Evolutionary conservation across 257 asterid species (phyloP), one percentile per base, ranked within the genome.

Genomic region (Linaria vulgaris): DNA sequence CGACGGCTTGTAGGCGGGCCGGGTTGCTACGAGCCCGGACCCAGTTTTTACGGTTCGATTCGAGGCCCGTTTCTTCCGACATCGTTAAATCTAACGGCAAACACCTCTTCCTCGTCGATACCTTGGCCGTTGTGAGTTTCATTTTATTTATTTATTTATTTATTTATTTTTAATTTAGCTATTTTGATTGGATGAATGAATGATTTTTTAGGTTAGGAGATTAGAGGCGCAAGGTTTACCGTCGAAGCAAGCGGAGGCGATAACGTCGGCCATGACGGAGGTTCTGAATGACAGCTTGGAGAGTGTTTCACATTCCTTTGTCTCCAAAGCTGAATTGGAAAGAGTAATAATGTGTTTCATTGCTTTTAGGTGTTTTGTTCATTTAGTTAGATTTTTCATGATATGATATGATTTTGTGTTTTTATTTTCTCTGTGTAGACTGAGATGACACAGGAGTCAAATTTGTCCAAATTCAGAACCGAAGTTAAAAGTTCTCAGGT

Each of bases 401-500:
- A 27, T 63, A 12, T 60, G 12, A 2, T 22, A 4, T 60, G 27
- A 9, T 23, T 52, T 52, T 52, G 7, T 45, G 5, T 39, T 39
- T 57, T 63, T 27, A 30, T 57, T 63, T 22, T 25, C 16, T 23
- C 19, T 48, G 53, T 78, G 76, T 67, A 91, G 99, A 80, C 76
- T 70, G 97, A 85, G 79, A 87, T 85, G 91, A 55, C 76, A 16
- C 96, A 89, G 72, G 99, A 87, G 67, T 72, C 95, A 19, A 87
- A 72, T 76, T 72, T 92, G 66, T 76, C 96, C 69, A 82, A 78
- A 75, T 92, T 92, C 88, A 85, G 85, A 66, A 79, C 90, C 6
- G 94, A 85, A 75, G 85, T 92, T 63, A 87, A 83, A 77, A 83
- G 87, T 70, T 89, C 95, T 46, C 99, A 89, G 99, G 99, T 87